These are phyloP conservation scores for Termitomyces sp. DNA, from an alignment of 768 basidiomycete genomes.

Conservation along the genomic window DNA sequence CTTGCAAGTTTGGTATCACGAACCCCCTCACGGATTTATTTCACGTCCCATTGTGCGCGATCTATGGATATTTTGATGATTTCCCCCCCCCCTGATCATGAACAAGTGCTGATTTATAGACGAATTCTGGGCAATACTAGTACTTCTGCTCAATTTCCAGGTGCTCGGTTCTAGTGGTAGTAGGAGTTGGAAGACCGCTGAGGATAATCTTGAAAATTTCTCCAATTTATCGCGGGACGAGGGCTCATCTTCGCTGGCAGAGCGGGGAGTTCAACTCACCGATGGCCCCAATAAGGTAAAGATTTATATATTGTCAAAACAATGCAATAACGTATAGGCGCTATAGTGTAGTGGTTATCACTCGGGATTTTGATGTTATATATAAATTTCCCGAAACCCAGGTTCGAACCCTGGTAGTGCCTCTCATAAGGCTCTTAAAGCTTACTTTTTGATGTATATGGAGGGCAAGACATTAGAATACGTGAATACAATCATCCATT, in stretches of 20 bases:
- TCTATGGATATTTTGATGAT: slow-evolving; percentile 59
- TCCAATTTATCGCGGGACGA: not conserved
- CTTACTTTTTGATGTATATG: no score
- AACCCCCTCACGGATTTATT: no score
- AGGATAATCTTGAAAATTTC: slow-evolving; percentile 31
- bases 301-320: no score
- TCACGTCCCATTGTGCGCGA: slow-evolving; percentile 5
- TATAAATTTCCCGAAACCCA: slow-evolving; percentile 12
- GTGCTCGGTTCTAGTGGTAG: slow-evolving; percentile 12
- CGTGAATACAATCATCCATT: no score
- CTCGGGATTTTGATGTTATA: slow-evolving; percentile 14
- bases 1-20: no score
- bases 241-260: no score
- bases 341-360: slow-evolving; percentile 19
- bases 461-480: no score
- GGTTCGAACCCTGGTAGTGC: slow-evolving; percentile 18
- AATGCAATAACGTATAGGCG: not conserved
- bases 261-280: no score
- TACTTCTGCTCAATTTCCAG: slow-evolving; percentile 49
- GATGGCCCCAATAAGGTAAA: no score
- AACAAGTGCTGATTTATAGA: slow-evolving; percentile 53
- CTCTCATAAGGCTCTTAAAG: not conserved
- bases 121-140: slow-evolving; percentile 34
- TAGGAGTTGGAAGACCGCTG: slow-evolving; percentile 12
- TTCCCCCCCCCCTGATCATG: slow-evolving; percentile 38